Base-by-base conservation (phyloP, 2,329 filamentous ascomycete species). In the Karstenula rhodostoma region DNA sequence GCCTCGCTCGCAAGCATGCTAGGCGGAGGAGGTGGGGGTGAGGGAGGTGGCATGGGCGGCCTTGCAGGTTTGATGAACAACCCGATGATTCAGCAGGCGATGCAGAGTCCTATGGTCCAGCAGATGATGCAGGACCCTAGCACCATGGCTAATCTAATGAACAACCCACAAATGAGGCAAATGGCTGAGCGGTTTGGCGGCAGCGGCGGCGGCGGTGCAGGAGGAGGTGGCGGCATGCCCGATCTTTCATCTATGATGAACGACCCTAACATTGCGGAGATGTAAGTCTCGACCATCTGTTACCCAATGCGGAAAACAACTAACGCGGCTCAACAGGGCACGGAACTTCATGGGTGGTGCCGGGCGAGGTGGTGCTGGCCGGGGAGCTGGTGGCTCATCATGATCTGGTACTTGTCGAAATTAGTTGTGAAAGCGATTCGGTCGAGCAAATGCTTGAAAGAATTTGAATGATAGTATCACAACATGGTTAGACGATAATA, bases 71-170 rank as follows among this genome's bases (percentile, higher is more conserved):
- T 75, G 40, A 75, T 73, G 69, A 58, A 48, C 42, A 58, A 58
- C 56, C 56, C 56, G 17, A 57, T 57, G 56, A 57, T 55, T 29
- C 52, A 55, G 27, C 52, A 55, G 52, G 52, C 52, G 25, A 96
- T 98, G 93, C 93, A 84, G 84, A 99, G 98, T 83, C 95, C 95
- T 58, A 98, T 98, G 95, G 96, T 99, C 82, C 88, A 93, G 53
- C 91, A 87, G 81, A 97, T 98, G 93, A 98, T 98, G 95, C 92
- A 89, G 81, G 97, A 99, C 82, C 95, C 95, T 0, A 92, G 96
- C 10, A 88, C 94, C 83, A 90, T 98, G 88, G 86, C 84, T 76
- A 95, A 93, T 78, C 81, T 99, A 60, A 97, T 99, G 94, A 93
- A 84, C 84, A 98, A 99, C 83, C 95, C 95, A 3, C 87, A 89